Evolutionary conservation across 805 yeast species (phyloP), one percentile per base, ranked within the genome.

Genomic region (Metschnikowia dekortorum): DNA sequence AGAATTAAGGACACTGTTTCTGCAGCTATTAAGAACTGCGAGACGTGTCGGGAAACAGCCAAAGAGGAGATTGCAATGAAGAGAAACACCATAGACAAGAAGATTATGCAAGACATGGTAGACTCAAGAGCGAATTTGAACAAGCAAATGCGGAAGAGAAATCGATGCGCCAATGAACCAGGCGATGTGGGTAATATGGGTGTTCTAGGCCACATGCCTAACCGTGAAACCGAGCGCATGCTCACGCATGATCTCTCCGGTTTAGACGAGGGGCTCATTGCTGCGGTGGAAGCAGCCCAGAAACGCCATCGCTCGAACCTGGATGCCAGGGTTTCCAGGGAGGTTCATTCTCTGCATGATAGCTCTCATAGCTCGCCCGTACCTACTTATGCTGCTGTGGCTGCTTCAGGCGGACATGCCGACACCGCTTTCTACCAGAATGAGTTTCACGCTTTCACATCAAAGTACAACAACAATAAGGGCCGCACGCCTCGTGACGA

Each of bases 1-100:
- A 80, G 96, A 46, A 87, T 92, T 55, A 91, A 94, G 67, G 89
- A 82, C 50, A 89, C 96, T 0, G 97, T 88, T 1, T 83, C 87
- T 0, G 81, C 82, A 31, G 92, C 89, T 1, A 83, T 91, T 47
- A 75, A 84, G 48, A 80, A 82, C 52, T 94, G 98, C 65, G 73
- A 76, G 1, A 85, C 82, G 46, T 92, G 98, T 65, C 73, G 85
- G 36, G 84, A 82, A 53, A 75, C 68, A 29, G 53, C 63, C 14
- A 58, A 63, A 40, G 68, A 62, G 28, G 60, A 56, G 33, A 46
- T 61, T 10, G 47, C 40, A 50, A 52, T 50, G 45, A 55, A 57
- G 40, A 53, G 55, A 50, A 46, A 37, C 34, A 37, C 46, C 14
- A 47, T 44, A 40, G 61, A 64, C 14, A 64, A 64, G 57, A 62